Conservation (phyloP, 768 basidiomycete species). For the Leccinum barrowsii region DNA sequence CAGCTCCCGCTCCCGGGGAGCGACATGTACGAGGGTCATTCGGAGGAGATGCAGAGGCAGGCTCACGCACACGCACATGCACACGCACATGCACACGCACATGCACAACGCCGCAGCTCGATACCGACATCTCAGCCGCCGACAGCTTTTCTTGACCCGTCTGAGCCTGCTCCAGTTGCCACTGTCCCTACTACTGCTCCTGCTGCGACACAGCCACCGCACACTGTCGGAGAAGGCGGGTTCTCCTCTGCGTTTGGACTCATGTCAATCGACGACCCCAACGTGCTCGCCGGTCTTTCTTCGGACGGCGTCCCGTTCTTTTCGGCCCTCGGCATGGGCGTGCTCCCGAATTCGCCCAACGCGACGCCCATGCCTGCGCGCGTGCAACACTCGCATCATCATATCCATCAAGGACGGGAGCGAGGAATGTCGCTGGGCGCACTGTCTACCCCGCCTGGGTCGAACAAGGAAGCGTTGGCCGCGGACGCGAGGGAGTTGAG, state of each 20-base stretch:
- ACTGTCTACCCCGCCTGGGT: constrained; percentile 31
- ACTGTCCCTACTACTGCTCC: background rate
- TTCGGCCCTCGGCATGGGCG: constrained; percentile 27
- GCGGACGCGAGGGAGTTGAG: constrained; percentile 47
- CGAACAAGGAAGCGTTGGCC: constrained; percentile 28
- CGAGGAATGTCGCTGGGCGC: constrained; percentile 26
- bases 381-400: constrained; percentile 17
- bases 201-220: constrained; percentile 12
- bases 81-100: background rate
- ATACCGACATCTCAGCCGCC: constrained; percentile 11
- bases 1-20: constrained; percentile 43
- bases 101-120: constrained; percentile 12
- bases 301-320: constrained; percentile 65
- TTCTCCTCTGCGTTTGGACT: constrained; percentile 69
- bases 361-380: constrained; percentile 45
- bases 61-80: constrained; percentile 2
- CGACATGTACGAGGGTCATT: constrained; percentile 26
- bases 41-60: constrained; percentile 29
- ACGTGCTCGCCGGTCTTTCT: constrained; percentile 59
- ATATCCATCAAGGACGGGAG: constrained; percentile 13
- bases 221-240: constrained; percentile 32
- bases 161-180: background rate
- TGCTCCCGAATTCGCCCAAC: constrained; percentile 39
- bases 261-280: constrained; percentile 73
- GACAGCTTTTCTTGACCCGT: constrained; percentile 1